Evolutionary conservation across 129 eudicot species (phyloP).

Genomic region (Escallonia herrerae): DNA sequence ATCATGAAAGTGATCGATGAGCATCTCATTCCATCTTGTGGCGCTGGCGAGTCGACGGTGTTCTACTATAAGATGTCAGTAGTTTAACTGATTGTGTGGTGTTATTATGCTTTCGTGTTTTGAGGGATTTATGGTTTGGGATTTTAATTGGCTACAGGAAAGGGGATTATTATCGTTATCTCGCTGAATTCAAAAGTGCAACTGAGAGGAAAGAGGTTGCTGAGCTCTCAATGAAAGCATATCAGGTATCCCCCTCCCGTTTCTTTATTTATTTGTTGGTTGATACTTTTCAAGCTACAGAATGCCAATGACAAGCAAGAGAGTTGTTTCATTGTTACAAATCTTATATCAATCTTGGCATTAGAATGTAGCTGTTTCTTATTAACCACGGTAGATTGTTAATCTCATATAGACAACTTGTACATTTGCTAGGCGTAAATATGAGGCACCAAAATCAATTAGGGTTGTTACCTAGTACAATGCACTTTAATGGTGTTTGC

Average conservation of each 20-base stretch:
- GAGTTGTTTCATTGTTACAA: no score
- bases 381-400: no score
- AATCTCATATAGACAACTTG: no score
- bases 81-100: background rate
- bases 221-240: conserved; percentile 58
- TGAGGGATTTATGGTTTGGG: background rate
- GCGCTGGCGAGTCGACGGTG: conserved; percentile 52
- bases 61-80: conserved; percentile 64
- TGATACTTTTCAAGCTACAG: no score
- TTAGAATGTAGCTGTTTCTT: no score
- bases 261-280: no score
- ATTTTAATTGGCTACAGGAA: conserved; percentile 34
- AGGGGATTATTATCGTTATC: conserved; percentile 57
- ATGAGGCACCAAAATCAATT: no score
- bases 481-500: no score
- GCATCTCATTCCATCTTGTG: conserved; percentile 56
- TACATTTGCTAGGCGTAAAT: no score
- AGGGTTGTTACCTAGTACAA: no score
- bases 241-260: conserved; percentile 28
- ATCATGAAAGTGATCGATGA: conserved; percentile 58
- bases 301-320: no score
- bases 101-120: background rate
- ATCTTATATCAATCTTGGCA: no score
- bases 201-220: conserved; percentile 57
- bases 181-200: conserved; percentile 56